Base-by-base conservation (phyloP, 1,284 basidiomycete genomes). In the Cystobasidiaceae sp. region DNA sequence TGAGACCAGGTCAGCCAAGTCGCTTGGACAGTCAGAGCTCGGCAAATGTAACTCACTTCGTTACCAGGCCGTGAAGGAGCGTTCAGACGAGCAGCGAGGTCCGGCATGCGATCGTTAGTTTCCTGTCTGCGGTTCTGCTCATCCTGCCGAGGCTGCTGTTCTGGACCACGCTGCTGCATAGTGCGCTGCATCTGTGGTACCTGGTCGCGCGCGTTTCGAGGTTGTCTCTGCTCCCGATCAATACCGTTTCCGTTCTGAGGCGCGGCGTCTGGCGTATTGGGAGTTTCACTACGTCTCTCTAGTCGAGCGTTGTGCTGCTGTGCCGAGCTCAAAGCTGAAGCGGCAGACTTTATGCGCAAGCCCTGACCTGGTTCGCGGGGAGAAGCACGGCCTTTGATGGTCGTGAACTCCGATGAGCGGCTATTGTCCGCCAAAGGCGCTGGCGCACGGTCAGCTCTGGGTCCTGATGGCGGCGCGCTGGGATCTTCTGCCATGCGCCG, bases 231-330 rank as follows among this genome's bases (percentile, higher is more conserved):
- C n/a, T n/a, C 25, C 13, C 54, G 32, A 30, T 23, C 41, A 37
- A 6, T 8, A 9, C 13, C 41, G 17, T 21, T 11, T 21, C 33
- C 33, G 19, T 21, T 17, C 21, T 17, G 8, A n/a, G n/a, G 32
- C 3, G 32, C 8, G 15, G 41, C 23, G 9, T 30, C 34, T 6
- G 60, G 34, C 4, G 49, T 43, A 6, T 23, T 28, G 17, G 60
- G 60, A 13, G 34, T 54, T 3, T 34, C 48, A 30, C 50, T 54
- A 6, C 50, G n/a, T 33, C 52, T 27, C 9, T 64, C 49, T 4
- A 64, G 32, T 17, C 61, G 39, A 32, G 61, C 51, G 45, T 64
- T 64, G 32, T 64, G 61, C 43, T 64, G 46, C 28, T 64, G 61
- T 4, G 61, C 61, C 7, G 61, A 46, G 25, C 49, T 64, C n/a